Conservation (phyloP, 139 green algal species). For the Spirogloea muscicola region DNA sequence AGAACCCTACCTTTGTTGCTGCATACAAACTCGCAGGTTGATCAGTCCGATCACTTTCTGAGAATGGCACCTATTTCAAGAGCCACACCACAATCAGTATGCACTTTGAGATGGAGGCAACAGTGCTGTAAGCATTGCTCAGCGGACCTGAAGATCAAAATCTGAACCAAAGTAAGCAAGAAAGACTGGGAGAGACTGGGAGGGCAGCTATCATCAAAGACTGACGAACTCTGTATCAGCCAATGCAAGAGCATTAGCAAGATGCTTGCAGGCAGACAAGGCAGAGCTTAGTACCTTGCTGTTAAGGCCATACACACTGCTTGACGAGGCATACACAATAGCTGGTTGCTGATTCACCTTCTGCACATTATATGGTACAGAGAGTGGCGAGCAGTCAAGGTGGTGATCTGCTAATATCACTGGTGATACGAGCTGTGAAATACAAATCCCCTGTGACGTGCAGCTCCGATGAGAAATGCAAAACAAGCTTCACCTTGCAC, state of each 20-base stretch:
- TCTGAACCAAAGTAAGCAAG: too few relatives aligned
- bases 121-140: too few relatives aligned
- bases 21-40: constrained; percentile 69
- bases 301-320: constrained; percentile 71
- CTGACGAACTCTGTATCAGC: too few relatives aligned
- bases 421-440: not conserved
- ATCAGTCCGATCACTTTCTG: constrained; percentile 62
- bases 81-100: too few relatives aligned
- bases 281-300: constrained; percentile 51
- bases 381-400: not conserved
- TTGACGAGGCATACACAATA: constrained; percentile 69
- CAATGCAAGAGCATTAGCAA: not conserved
- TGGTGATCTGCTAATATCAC: too few relatives aligned
- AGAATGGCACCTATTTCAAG: constrained; percentile 57
- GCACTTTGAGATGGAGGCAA: too few relatives aligned
- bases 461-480: not conserved
- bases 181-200: too few relatives aligned
- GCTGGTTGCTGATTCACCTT: constrained; percentile 49
- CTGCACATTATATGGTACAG: not conserved
- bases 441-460: too few relatives aligned
- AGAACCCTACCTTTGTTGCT: constrained; percentile 57
- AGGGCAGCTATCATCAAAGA: too few relatives aligned
- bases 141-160: too few relatives aligned
- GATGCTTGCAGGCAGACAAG: not conserved
- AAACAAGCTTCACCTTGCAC: constrained; percentile 41